A percentile compares a stretch with the other conserved stretches of the same genome.
Conservation (phyloP, 345 rosid species). For the Dovyalis caffra region DNA sequence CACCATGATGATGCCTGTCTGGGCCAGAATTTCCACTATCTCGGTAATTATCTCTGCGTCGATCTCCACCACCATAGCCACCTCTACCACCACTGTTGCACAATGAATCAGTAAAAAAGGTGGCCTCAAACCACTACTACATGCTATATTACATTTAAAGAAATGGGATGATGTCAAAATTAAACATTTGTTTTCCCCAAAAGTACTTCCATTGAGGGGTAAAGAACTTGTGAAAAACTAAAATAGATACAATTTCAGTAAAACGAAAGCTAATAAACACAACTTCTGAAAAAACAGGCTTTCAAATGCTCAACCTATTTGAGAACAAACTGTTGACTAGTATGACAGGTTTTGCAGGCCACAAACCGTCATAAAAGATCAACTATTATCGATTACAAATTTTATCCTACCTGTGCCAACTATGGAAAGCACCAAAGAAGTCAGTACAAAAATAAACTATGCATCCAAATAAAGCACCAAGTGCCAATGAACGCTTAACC, state of each 20-base stretch:
- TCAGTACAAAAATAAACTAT: neutral
- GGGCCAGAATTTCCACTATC: conserved; percentile 83
- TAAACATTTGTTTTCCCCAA: neutral
- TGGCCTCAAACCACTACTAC: neutral
- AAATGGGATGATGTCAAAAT: neutral
- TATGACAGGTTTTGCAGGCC: neutral
- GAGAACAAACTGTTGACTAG: neutral
- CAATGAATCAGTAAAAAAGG: conserved; percentile 20
- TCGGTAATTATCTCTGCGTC: conserved; percentile 71
- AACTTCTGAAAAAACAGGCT: neutral
- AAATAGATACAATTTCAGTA: neutral
- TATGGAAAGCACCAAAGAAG: neutral
- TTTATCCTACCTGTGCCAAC: neutral
- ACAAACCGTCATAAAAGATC: neutral
- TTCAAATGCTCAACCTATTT: neutral
- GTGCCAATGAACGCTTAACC: no score
- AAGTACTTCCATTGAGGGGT: neutral
- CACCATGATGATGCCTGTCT: conserved; percentile 79
- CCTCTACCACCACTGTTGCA: conserved; percentile 70
- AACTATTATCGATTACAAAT: neutral
- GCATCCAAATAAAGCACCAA: neutral
- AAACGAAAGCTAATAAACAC: neutral
- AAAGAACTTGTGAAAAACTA: neutral
- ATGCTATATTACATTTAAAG: neutral
- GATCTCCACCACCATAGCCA: conserved; percentile 85